phyloP scores from a whole-genome alignment of 257 asterid species.

The Ballota nigra region DNA sequence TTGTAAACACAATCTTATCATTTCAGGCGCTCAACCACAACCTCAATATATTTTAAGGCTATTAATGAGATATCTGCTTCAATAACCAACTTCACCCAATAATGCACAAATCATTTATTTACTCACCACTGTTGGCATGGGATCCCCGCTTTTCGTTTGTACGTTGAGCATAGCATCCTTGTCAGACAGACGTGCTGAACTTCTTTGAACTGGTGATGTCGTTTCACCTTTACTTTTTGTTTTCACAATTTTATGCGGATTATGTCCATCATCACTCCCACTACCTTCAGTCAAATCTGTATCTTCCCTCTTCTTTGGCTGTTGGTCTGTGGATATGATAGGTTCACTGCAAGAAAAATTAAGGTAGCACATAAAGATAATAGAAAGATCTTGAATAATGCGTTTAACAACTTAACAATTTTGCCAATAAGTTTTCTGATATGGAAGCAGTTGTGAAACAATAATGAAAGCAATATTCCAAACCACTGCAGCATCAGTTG shows the following conservation, averaged over 20 bases:
- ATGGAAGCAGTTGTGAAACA: neutral
- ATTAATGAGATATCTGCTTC: too few species aligned
- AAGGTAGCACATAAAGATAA: constrained; percentile 3
- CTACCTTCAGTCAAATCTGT: constrained; percentile 53
- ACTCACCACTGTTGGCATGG: constrained; percentile 23
- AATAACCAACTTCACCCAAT: constrained; percentile 33
- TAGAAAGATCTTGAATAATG: neutral
- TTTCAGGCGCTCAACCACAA: neutral
- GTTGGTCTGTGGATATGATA: constrained; percentile 43
- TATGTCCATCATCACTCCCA: constrained; percentile 46
- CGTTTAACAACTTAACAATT: constrained; percentile 9
- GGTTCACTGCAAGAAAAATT: constrained; percentile 52
- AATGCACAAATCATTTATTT: neutral
- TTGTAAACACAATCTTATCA: neutral
- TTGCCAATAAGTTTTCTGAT: neutral
- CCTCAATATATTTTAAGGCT: neutral
- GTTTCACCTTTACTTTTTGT: constrained; percentile 50
- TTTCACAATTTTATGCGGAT: constrained; percentile 45
- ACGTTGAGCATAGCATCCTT: constrained; percentile 41
- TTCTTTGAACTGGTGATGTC: constrained; percentile 37
- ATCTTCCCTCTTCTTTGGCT: constrained; percentile 74
- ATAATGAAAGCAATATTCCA: neutral
- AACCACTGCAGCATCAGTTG: neutral
- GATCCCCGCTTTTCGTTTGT: constrained; percentile 34
- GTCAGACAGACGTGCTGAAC: constrained; percentile 32